Evolutionary conservation across 225 moss, liverwort and hornwort species (phyloP).

Genomic region (Climacium dendroides): DNA sequence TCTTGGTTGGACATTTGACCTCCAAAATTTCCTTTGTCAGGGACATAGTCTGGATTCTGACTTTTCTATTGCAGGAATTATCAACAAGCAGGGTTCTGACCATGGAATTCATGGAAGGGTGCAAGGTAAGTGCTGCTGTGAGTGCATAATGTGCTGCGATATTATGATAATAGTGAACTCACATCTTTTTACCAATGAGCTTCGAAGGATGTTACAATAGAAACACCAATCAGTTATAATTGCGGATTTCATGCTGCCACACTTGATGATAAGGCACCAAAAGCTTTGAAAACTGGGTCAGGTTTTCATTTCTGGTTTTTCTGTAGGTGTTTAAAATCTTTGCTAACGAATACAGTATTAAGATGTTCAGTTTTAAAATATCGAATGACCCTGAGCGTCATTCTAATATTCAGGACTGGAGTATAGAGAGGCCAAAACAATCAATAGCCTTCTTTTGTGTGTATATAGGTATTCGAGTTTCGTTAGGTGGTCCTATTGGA

Average conservation of each 20-base stretch:
- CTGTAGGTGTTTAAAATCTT: background rate
- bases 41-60: background rate
- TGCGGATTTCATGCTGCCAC: background rate
- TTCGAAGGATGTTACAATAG: background rate
- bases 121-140: slow-evolving; percentile 49
- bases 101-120: slow-evolving; percentile 93
- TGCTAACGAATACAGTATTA: background rate
- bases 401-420: background rate
- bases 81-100: slow-evolving; percentile 78
- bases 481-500: background rate
- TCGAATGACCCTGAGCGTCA: background rate
- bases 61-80: slow-evolving; percentile 44
- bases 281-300: background rate
- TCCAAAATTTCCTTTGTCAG: background rate
- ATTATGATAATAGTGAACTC: background rate
- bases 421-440: background rate
- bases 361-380: background rate
- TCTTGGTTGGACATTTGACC: background rate
- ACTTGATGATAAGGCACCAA: background rate
- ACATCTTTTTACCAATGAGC: background rate
- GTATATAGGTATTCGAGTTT: background rate
- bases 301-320: background rate
- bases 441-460: background rate
- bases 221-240: background rate
- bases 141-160: background rate